Conservation (phyloP, 257 asterid genomes). For the Knoxia roxburghii region DNA sequence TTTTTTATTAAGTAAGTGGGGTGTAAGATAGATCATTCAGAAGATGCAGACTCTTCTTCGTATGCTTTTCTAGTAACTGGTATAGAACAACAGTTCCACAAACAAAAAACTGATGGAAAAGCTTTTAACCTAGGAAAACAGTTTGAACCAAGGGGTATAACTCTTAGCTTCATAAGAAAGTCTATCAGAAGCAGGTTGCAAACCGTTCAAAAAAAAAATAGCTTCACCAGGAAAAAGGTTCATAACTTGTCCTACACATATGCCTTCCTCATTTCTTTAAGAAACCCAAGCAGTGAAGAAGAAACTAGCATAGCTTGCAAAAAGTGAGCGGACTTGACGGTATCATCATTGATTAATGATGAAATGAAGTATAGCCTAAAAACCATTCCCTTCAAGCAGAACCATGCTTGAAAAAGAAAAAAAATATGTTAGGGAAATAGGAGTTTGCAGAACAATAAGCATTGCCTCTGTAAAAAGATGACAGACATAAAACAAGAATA, state of each 20-base stretch:
- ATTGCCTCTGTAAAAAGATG: neutral
- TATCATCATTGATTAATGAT: neutral
- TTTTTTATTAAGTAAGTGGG: neutral
- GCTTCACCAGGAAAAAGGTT: neutral
- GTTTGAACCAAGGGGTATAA: neutral
- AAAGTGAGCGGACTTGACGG: neutral
- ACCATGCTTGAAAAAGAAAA: neutral
- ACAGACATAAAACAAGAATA: neutral
- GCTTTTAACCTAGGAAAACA: neutral
- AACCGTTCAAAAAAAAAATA: neutral
- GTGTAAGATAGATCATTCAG: neutral
- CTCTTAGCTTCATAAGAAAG: neutral
- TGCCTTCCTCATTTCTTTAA: neutral
- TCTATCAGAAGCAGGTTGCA: neutral
- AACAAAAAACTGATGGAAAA: neutral
- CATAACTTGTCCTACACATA: neutral
- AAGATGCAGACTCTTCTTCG: neutral
- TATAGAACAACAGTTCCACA: neutral
- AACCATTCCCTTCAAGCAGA: too few species aligned
- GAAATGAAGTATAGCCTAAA: neutral
- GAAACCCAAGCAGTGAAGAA: neutral
- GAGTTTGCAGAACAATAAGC: neutral
- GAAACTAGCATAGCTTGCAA: conserved; percentile 4
- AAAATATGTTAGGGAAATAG: neutral
- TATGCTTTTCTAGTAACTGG: neutral